phyloP scores from a whole-genome alignment of 2,329 filamentous ascomycete species.

The Sporothrix pallida region DNA sequence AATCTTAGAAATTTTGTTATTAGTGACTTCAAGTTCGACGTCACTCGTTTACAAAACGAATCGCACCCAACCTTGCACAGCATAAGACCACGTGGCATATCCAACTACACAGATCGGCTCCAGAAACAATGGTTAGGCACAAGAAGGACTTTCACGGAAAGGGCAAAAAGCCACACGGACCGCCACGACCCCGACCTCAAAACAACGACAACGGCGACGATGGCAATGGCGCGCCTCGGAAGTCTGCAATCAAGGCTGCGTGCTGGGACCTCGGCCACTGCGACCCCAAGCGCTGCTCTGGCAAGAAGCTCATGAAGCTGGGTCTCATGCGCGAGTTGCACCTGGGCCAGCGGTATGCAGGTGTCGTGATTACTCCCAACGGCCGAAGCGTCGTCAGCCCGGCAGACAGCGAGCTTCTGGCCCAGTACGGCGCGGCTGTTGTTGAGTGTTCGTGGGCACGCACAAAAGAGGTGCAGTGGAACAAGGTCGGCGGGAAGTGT shows the following conservation, averaged over 20 bases:
- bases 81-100: neutral
- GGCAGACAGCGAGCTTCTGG: conserved; percentile 79
- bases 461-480: conserved; percentile 88
- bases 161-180: conserved; percentile 72
- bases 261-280: conserved; percentile 99
- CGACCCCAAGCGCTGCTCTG: conserved; percentile 94
- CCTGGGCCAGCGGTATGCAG: conserved; percentile 87
- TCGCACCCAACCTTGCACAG: neutral
- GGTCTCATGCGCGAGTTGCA: conserved; percentile 93
- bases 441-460: conserved; percentile 98
- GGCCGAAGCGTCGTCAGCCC: conserved; percentile 84
- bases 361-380: conserved; percentile 94
- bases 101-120: neutral
- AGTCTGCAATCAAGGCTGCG: conserved; percentile 79
- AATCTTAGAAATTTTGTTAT: neutral
- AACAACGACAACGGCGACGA: conserved; percentile 45
- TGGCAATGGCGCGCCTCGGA: conserved; percentile 39
- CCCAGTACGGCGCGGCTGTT: conserved; percentile 89
- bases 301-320: conserved; percentile 89
- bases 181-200: conserved; percentile 56
- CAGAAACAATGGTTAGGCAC: conserved; percentile 78
- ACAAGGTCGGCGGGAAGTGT: conserved; percentile 89
- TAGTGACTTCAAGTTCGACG: neutral
- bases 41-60: too few species aligned
- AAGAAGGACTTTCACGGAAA: conserved; percentile 84